phyloP scores from a whole-genome alignment of 2,329 filamentous ascomycete genomes.

The Fusarium mexicanum region DNA sequence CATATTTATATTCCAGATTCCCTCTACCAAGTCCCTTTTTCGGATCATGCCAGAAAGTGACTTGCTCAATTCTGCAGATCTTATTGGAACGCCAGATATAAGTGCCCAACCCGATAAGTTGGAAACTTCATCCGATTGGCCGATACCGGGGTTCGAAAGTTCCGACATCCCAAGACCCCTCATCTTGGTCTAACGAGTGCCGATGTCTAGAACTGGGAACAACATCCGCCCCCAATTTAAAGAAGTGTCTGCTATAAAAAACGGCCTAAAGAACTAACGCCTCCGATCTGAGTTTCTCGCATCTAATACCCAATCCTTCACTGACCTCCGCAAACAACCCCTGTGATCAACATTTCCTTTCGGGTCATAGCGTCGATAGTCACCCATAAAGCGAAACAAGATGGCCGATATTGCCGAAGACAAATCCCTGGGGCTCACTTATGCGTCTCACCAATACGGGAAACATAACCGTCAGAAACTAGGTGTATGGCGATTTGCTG shows the following conservation, averaged over 20 bases:
- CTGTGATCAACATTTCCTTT: background rate
- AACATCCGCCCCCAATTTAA: background rate
- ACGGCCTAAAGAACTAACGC: background rate
- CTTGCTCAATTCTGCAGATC: background rate
- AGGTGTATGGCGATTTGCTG: constrained; percentile 54
- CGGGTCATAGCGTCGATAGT: constrained; percentile 20
- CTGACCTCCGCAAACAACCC: background rate
- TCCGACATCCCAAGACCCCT: constrained; percentile 5
- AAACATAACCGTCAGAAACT: constrained; percentile 56
- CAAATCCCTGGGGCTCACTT: constrained; percentile 39
- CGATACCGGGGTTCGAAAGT: constrained; percentile 9
- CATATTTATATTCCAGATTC: background rate
- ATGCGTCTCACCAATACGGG: constrained; percentile 51
- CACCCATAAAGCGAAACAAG: constrained; percentile 9
- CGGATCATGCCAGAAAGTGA: background rate
- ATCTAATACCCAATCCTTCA: constrained; percentile 9
- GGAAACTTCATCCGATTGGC: constrained; percentile 30
- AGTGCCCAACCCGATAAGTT: constrained; percentile 16
- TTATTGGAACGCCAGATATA: background rate
- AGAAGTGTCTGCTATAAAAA: constrained; percentile 6
- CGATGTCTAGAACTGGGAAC: constrained; percentile 6
- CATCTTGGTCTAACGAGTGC: background rate
- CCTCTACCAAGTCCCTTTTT: background rate
- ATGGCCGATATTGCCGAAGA: constrained; percentile 36
- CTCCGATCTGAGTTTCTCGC: constrained; percentile 16